phyloP scores from a whole-genome alignment of 1,284 basidiomycete genomes.

The Fomitopsis betulina region DNA sequence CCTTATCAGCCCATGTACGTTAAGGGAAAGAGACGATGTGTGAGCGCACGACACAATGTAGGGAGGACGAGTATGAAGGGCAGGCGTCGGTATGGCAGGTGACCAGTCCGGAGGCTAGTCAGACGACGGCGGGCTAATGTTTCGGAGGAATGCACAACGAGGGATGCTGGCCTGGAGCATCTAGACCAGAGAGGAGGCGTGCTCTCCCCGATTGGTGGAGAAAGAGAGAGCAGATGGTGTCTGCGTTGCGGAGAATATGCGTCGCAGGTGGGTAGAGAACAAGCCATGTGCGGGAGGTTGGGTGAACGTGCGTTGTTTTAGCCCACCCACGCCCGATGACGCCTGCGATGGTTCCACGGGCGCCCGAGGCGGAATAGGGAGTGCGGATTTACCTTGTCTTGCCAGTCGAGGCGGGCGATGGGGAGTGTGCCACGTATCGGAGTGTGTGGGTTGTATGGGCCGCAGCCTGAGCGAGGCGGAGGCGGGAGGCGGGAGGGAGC shows the following conservation, averaged over 20 bases:
- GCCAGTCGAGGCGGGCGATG: neutral
- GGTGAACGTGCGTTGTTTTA: neutral
- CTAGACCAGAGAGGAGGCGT: neutral
- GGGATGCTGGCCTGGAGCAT: neutral
- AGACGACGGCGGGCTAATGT: neutral
- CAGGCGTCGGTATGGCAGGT: neutral
- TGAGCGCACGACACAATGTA: neutral
- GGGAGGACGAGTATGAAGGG: neutral
- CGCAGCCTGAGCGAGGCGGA: neutral
- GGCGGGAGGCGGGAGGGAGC: neutral
- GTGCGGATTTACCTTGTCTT: neutral
- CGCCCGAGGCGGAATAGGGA: neutral
- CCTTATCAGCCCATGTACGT: neutral
- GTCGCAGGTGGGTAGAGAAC: neutral
- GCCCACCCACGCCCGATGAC: neutral
- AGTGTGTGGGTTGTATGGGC: no score
- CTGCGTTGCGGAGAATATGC: neutral
- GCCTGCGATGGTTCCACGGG: neutral
- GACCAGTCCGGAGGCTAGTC: neutral
- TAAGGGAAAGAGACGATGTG: neutral
- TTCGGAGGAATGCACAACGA: neutral
- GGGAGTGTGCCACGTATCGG: no score
- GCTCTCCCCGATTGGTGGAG: neutral
- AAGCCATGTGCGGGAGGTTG: neutral
- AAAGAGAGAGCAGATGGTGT: neutral